Conservation (phyloP, 805 yeast genomes). For the Candida quercuum region DNA sequence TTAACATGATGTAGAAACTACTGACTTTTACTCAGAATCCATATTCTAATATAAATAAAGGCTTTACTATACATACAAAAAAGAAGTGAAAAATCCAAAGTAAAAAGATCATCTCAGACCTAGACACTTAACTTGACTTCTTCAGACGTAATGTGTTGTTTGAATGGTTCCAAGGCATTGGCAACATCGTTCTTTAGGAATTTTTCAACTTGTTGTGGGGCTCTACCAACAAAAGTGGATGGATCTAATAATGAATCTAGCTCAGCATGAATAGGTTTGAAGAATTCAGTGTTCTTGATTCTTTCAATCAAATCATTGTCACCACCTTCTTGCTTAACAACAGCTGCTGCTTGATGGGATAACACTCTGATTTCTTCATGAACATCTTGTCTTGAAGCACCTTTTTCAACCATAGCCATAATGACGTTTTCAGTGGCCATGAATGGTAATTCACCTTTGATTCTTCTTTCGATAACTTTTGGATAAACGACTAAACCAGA, state of each 20-base stretch:
- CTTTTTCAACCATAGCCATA: conserved; percentile 99
- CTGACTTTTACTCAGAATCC: no score
- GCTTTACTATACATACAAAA: not conserved
- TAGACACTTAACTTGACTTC: conserved; percentile 78
- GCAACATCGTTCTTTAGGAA: conserved; percentile 82
- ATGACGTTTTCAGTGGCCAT: conserved; percentile 99
- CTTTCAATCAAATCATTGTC: conserved; percentile 95
- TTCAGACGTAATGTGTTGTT: conserved; percentile 53
- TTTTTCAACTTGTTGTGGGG: conserved; percentile 95
- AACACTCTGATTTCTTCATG: conserved; percentile 96
- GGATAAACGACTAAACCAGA: conserved; percentile 97
- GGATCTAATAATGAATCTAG: conserved; percentile 83
- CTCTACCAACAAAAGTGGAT: conserved; percentile 94
- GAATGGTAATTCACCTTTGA: conserved; percentile 90
- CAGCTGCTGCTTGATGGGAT: conserved; percentile 95
- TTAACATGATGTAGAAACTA: no score
- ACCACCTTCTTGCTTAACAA: conserved; percentile 97
- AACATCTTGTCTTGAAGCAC: conserved; percentile 96
- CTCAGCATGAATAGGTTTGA: conserved; percentile 83
- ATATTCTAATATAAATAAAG: no score
- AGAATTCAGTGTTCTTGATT: conserved; percentile 69
- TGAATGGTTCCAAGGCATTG: conserved; percentile 69
- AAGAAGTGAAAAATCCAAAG: not conserved
- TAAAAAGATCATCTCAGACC: conserved; percentile 1
- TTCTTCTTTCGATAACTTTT: conserved; percentile 96